These are phyloP conservation scores for Bremia lactucae DNA, from an alignment of 352 stramenopile species.

Conservation along the genomic window DNA sequence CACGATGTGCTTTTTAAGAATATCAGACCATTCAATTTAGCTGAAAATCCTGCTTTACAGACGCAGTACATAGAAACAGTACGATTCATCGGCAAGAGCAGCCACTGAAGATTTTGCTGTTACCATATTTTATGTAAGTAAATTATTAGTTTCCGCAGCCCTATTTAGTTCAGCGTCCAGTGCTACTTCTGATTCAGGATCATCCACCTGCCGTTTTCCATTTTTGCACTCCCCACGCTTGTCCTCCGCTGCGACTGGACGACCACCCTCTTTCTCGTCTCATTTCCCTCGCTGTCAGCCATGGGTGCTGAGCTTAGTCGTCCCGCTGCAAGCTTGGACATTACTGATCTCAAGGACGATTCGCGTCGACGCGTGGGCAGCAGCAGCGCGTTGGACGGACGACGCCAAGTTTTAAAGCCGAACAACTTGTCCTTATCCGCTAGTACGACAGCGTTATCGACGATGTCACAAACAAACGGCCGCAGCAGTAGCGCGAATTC, in stretches of 20 bases:
- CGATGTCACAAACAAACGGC: constrained; percentile 22
- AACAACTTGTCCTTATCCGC: constrained; percentile 32
- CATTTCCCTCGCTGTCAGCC: not conserved
- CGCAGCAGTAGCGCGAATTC: constrained; percentile 34
- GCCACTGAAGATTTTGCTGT: no score
- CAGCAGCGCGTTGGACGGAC: constrained; percentile 42
- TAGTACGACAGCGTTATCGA: constrained; percentile 46
- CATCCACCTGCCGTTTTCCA: constrained; percentile 6
- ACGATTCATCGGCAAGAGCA: no score
- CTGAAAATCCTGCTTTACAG: no score
- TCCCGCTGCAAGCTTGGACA: constrained; percentile 12
- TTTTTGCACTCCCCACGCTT: constrained; percentile 7
- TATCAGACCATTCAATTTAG: no score
- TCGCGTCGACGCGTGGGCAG: constrained; percentile 57
- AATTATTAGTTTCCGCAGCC: no score
- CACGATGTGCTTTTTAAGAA: no score
- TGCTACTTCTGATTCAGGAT: constrained; percentile 9
- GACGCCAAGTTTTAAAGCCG: constrained; percentile 11
- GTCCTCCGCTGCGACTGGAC: constrained; percentile 8
- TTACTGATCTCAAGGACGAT: constrained; percentile 22
- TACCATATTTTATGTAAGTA: no score
- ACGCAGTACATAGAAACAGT: no score
- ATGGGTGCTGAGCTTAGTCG: constrained; percentile 74
- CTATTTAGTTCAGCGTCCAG: no score
- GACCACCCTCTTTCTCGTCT: constrained; percentile 5